phyloP scores from a whole-genome alignment of 176 grass and related monocot species.

The Triticum dicoccoides region DNA sequence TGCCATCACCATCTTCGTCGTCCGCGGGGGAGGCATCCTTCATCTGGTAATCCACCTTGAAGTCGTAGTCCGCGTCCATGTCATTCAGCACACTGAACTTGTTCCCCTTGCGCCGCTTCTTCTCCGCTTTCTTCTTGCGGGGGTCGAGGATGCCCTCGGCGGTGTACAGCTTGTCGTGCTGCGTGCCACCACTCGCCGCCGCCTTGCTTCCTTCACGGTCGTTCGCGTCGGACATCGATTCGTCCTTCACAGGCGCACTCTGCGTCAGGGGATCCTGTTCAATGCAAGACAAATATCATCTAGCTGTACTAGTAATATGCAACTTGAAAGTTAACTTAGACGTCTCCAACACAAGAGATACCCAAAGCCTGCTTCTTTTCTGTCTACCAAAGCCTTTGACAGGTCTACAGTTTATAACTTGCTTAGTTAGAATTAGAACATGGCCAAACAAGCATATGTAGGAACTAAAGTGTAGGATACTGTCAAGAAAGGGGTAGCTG shows the following conservation, averaged over 20 bases:
- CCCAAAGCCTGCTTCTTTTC: neutral
- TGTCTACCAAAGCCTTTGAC: neutral
- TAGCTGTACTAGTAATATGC: neutral
- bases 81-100: constrained; percentile 31
- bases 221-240: constrained; percentile 51
- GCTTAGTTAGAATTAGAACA: neutral
- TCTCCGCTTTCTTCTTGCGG: constrained; percentile 60
- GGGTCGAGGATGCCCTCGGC: constrained; percentile 80
- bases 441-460: neutral
- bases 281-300: constrained; percentile 21
- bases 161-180: constrained; percentile 70
- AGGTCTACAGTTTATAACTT: neutral
- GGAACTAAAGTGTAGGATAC: neutral
- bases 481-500: neutral
- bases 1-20: neutral
- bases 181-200: constrained; percentile 17
- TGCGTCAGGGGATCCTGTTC: constrained; percentile 30
- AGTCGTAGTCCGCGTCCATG: constrained; percentile 50
- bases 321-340: neutral
- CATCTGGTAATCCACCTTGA: constrained; percentile 52
- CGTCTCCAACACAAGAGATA: neutral
- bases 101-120: constrained; percentile 43
- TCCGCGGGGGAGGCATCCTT: constrained; percentile 31
- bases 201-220: constrained; percentile 34
- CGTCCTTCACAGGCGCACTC: constrained; percentile 13